These are phyloP conservation scores for Tricholoma furcatifolium DNA, from an alignment of 768 basidiomycete species.

Conservation along the genomic window DNA sequence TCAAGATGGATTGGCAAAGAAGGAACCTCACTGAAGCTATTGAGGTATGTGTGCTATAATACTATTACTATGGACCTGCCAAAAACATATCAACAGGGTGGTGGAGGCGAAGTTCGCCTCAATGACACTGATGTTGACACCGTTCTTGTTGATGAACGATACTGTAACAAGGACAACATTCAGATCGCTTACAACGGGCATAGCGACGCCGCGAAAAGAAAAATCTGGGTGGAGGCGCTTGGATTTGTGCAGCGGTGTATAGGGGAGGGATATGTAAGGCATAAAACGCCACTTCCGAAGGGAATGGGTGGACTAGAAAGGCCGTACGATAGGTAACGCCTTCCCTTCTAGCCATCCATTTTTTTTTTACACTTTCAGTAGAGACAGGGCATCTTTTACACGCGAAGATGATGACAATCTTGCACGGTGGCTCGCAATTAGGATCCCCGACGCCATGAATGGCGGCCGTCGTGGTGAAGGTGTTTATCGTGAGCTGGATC, in stretches of 20 bases:
- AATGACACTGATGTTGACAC: constrained; percentile 17
- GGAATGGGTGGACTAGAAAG: constrained; percentile 19
- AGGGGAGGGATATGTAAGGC: constrained; percentile 6
- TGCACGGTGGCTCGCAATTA: constrained; percentile 33
- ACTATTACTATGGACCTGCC: not conserved
- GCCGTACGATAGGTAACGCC: not conserved
- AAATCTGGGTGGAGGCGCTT: constrained; percentile 20
- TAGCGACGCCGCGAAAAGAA: constrained; percentile 2
- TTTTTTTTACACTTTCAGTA: constrained; percentile 1
- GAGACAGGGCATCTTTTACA: constrained; percentile 30
- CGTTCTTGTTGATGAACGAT: constrained; percentile 21
- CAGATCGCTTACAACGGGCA: constrained; percentile 20
- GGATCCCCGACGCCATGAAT: constrained; percentile 29
- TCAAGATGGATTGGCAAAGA: constrained; percentile 19
- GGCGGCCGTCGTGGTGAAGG: constrained; percentile 40
- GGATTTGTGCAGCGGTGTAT: constrained; percentile 19
- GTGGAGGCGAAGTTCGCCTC: constrained; percentile 20
- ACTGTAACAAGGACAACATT: constrained; percentile 9
- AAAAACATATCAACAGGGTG: constrained; percentile 2
- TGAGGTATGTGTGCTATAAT: constrained; percentile 24
- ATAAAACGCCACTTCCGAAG: constrained; percentile 5
- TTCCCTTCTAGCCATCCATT: not conserved
- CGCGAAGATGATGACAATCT: constrained; percentile 37
- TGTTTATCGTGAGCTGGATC: constrained; percentile 32
- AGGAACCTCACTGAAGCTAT: constrained; percentile 27